phyloP scores from a whole-genome alignment of 202 grass and related monocot species.

The Zizania palustris region DNA sequence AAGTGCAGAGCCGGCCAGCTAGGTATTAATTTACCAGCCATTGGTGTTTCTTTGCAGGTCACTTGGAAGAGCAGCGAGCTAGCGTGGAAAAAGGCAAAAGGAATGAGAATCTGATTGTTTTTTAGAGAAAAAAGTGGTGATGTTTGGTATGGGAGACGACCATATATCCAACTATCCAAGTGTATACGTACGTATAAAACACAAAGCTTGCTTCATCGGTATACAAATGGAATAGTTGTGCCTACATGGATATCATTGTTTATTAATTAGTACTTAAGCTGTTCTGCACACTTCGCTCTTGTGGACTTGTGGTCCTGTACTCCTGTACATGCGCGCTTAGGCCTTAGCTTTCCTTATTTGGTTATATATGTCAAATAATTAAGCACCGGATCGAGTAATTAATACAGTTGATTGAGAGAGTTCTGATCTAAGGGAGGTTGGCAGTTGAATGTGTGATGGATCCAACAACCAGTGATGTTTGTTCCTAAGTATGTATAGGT shows the following conservation, averaged over 20 bases:
- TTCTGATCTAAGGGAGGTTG: background rate
- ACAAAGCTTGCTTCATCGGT: conserved; percentile 17
- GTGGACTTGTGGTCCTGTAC: background rate
- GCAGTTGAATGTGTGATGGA: background rate
- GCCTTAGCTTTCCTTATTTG: conserved; percentile 16
- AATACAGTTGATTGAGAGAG: background rate
- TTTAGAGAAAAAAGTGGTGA: background rate
- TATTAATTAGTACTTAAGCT: conserved; percentile 1
- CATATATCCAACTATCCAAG: background rate
- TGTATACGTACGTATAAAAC: background rate
- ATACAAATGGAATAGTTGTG: background rate
- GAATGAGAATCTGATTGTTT: background rate
- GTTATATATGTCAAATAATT: background rate
- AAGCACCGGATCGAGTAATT: background rate
- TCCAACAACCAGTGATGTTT: conserved; percentile 28
- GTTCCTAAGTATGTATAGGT: too few relatives aligned
- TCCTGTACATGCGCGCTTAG: background rate
- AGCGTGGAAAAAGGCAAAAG: conserved; percentile 17
- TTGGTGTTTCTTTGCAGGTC: conserved; percentile 46
- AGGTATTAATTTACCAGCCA: conserved; percentile 44
- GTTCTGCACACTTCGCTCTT: background rate
- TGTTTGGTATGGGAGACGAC: conserved; percentile 26
- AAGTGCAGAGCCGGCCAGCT: conserved; percentile 37
- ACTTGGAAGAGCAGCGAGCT: conserved; percentile 54
- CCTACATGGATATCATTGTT: background rate